Evolutionary conservation across 2,329 filamentous ascomycete genomes (phyloP), one percentile per base, ranked within the genome.

Genomic region (Pseudopithomyces chartarum): DNA sequence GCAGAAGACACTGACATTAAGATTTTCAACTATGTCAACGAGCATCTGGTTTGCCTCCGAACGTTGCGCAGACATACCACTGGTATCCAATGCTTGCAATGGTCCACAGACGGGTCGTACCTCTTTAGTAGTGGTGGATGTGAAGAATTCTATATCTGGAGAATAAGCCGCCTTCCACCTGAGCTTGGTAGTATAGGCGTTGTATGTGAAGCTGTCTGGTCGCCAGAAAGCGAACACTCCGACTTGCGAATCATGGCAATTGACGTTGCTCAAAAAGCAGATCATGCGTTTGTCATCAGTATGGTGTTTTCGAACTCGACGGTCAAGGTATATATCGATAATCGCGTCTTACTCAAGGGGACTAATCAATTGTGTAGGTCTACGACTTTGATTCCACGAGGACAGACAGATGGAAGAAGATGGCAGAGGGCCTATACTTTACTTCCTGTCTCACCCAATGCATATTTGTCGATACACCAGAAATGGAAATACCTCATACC

Each of bases 91-190:
- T 84, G 88, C 59, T 79, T 97, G 1, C 84, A 84, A 57, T 98
- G 92, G 91, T 86, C 90, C 1, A 71, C 74, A 0, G 82, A 85
- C 45, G 85, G 88, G 2, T 74, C 80, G 1, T 90, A 89, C 64
- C 84, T 99, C 2, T 90, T 98, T 71, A 97, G 91, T 62, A 93
- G 91, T 66, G 92, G 86, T 6, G 95, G 93, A 0, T 88, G 87
- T 58, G 94, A 97, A 73, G 94, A 99, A 74, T 89, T 98, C 61
- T 94, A 89, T 65, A 84, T 93, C 11, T 99, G 95, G 94, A 83
- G 85, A 39, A 74, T 94, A 33, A 80, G 79, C 45, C 68, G 70
- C 11, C 72, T 90, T 6, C 80, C 86, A 23, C 44, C 56, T 7
- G 19, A 29, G 5, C 79, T 81, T 1, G 76, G 85, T 54, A 79